These are phyloP conservation scores for Pseudocercospora cruenta DNA, from an alignment of 2,329 filamentous ascomycete species.

Conservation along the genomic window DNA sequence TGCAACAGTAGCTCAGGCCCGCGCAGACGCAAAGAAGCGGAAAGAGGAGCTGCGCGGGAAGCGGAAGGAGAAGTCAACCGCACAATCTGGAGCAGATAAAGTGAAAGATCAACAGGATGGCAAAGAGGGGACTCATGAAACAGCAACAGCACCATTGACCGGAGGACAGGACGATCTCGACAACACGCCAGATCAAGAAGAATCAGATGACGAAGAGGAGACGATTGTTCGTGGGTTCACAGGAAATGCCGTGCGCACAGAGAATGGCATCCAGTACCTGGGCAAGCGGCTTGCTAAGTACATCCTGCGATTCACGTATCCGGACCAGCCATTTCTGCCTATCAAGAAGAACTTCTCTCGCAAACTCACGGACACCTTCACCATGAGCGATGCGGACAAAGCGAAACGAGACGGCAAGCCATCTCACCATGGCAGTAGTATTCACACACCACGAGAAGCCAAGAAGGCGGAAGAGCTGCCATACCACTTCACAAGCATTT, in stretches of 20 bases:
- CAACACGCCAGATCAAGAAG: conserved; percentile 51
- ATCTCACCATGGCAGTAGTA: conserved; percentile 64
- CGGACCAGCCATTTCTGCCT: conserved; percentile 86
- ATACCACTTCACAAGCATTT: conserved; percentile 91
- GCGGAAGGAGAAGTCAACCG: conserved; percentile 23
- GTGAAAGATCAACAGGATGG: conserved; percentile 21
- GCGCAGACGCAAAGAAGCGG: conserved; percentile 67
- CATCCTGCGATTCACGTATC: conserved; percentile 85
- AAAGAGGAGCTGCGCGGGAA: conserved; percentile 43
- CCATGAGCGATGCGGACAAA: conserved; percentile 45
- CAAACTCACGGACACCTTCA: conserved; percentile 54
- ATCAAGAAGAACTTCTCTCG: conserved; percentile 58
- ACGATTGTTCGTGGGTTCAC: conserved; percentile 88
- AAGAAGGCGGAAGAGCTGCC: conserved; percentile 56
- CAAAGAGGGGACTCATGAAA: conserved; percentile 14
- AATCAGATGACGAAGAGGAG: conserved; percentile 74
- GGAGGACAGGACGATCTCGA: conserved; percentile 55
- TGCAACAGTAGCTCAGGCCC: conserved; percentile 73
- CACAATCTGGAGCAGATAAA: conserved; percentile 12
- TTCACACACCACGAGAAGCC: conserved; percentile 54
- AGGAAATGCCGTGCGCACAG: conserved; percentile 87
- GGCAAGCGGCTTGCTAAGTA: conserved; percentile 93
- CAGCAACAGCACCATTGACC: conserved; percentile 51
- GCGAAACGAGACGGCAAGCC: conserved; percentile 51
- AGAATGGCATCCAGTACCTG: conserved; percentile 94